Evolutionary conservation across 2,329 filamentous ascomycete species (phyloP), one percentile per base, ranked within the genome.

Genomic region (Apiospora pterosperma): DNA sequence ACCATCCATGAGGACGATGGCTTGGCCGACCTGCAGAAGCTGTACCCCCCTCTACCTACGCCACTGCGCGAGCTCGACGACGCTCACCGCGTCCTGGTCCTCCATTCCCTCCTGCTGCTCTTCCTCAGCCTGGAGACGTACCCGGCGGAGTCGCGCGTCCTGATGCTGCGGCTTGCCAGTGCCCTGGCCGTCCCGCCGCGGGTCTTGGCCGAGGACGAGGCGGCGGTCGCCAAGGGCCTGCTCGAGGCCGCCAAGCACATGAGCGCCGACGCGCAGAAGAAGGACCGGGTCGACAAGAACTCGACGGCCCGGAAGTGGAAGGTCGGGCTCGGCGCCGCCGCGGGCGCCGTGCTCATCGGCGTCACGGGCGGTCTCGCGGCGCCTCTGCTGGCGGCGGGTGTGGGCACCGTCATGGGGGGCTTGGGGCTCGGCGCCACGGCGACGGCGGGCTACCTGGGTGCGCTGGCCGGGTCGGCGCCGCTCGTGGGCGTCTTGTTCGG

Each of bases 401-500:
- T 98, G 36, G 94, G 94, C 23, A 89, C 88, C 0, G 84, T 95
- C 0, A 89, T 94, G 80, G 89, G 91, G 25, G 92, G 92, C 0
- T 79, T 93, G 16, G 92, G 93, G 1, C 83, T 97, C 0, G 91
- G 91, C n/a, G 87, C 90, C 1, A 91, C 90, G 2, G 89, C 90
- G 21, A 91, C 92, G 3, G 93, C 93, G 10, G 90, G 90, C 0
- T 89, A 97, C 62, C 80, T 98, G 0, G 95, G 95, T 4, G 85
- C 90, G 11, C 83, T 97, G 70, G 91, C 93, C 1, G 90, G 94
- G 41, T 95, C 91, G 65, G 87, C 90, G 4, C 85, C 95, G 7
- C 81, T 95, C 16, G 90, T 97, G 8, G 95, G 93, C 6, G 87
- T 91, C 23, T 79, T 98, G 12, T 97, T 98, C 72, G 95, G 95